Conservation (phyloP, 208 protist species). For the Porcisia deanei region DNA sequence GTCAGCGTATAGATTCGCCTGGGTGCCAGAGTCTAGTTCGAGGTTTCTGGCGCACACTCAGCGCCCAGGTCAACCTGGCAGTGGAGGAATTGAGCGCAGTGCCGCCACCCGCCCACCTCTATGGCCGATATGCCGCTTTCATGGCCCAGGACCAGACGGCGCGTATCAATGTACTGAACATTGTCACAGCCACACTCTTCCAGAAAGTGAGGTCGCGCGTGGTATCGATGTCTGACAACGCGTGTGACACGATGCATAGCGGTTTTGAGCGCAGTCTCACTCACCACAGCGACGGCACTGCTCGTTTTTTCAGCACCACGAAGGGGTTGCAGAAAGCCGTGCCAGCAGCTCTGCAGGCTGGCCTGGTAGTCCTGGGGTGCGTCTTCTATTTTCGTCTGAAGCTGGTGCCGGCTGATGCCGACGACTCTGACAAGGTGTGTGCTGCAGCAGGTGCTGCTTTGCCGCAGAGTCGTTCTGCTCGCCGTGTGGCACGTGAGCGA, state of each 20-base stretch:
- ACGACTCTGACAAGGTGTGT: not conserved
- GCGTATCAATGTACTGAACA: conserved; percentile 48
- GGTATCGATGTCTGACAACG: conserved; percentile 74
- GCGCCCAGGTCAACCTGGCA: conserved; percentile 36
- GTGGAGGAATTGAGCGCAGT: conserved; percentile 34
- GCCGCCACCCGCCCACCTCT: conserved; percentile 40
- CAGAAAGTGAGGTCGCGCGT: conserved; percentile 64
- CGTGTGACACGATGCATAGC: conserved; percentile 72
- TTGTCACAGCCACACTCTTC: conserved; percentile 57
- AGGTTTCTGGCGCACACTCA: conserved; percentile 67
- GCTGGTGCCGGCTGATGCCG: conserved; percentile 15
- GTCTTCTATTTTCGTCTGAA: conserved; percentile 83
- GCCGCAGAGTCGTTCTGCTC: conserved; percentile 27
- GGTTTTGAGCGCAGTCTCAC: conserved; percentile 76
- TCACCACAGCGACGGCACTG: conserved; percentile 67
- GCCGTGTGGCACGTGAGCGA: conserved; percentile 27
- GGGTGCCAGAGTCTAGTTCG: conserved; percentile 53
- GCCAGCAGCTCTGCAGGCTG: conserved; percentile 64
- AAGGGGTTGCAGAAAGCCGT: conserved; percentile 63
- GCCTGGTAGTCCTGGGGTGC: conserved; percentile 60
- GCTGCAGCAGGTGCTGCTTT: not conserved
- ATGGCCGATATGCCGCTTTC: conserved; percentile 54
- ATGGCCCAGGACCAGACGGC: conserved; percentile 58
- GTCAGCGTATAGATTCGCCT: conserved; percentile 44
- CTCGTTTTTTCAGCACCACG: conserved; percentile 72